phyloP scores from a whole-genome alignment of 495 filamentous ascomycete species.

The Talaromyces thailandensis region DNA sequence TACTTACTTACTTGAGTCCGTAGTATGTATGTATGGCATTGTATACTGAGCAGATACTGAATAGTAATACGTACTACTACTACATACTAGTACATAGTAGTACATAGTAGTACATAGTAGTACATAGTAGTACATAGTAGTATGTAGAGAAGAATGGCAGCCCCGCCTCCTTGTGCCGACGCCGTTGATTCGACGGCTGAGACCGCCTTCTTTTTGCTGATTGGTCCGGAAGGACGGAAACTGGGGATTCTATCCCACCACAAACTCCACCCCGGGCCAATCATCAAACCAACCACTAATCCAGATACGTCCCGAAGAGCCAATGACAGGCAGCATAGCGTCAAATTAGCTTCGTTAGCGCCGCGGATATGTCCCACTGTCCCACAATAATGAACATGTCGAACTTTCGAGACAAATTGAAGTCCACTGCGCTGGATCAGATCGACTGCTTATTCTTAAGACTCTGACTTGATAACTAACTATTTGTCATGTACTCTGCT shows the following conservation, averaged over 20 bases:
- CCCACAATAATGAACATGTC: too few relatives aligned
- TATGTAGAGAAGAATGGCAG: too few relatives aligned
- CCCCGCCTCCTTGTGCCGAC: not conserved
- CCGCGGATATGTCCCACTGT: not conserved
- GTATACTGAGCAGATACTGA: too few relatives aligned
- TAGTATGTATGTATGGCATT: too few relatives aligned
- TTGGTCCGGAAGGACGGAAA: not conserved
- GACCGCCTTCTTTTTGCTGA: not conserved
- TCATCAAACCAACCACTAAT: not conserved
- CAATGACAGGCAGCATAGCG: not conserved
- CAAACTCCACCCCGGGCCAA: not conserved
- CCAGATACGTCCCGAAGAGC: not conserved
- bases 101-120: too few relatives aligned
- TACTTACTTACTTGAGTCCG: too few relatives aligned
- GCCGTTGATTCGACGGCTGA: not conserved
- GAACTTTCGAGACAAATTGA: not conserved
- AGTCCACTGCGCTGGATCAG: not conserved
- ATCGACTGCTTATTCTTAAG: not conserved
- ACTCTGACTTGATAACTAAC: not conserved
- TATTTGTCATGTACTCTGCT: too few relatives aligned
- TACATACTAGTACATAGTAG: too few relatives aligned
- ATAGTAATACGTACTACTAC: too few relatives aligned
- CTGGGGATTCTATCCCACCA: not conserved
- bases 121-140: too few relatives aligned
- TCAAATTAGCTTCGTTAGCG: not conserved